Conservation (phyloP, 257 asterid species). For the Solanum gracilifrons region DNA sequence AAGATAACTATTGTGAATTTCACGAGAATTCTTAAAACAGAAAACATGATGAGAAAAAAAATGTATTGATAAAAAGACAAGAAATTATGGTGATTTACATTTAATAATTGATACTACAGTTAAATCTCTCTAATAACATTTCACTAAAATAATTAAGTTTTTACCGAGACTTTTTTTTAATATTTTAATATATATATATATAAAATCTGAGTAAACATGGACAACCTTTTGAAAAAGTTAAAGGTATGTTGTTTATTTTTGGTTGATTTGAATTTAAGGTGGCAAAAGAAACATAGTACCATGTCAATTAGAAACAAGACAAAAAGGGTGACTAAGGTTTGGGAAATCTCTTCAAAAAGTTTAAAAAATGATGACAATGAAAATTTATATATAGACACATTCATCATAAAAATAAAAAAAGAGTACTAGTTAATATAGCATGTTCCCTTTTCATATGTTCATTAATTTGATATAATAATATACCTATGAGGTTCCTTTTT, state of each 20-base stretch:
- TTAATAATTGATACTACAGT: not conserved
- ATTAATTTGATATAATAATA: not conserved
- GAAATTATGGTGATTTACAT: not conserved
- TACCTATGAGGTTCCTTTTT: not conserved
- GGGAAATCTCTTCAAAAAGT: not conserved
- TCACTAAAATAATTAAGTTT: no score
- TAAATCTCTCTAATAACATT: not conserved
- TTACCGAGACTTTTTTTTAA: not conserved
- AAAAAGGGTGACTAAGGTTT: not conserved
- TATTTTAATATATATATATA: no score
- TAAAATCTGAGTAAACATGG: not conserved
- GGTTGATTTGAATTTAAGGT: not conserved
- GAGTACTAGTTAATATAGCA: not conserved
- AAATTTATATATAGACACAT: not conserved
- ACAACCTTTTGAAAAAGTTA: not conserved
- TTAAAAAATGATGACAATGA: not conserved
- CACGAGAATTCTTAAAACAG: not conserved
- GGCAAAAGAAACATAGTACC: not conserved
- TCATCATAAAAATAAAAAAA: not conserved
- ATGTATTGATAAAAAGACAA: not conserved
- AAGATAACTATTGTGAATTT: no score
- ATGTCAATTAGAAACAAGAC: not conserved
- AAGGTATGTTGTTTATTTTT: not conserved
- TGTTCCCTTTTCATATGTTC: not conserved
- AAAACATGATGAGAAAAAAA: not conserved